Percentiles rank a stretch among this genome's conserved stretches.
Evolutionary conservation across 1,284 basidiomycete genomes (phyloP).

Genomic region (Heterobasidion irregulare): DNA sequence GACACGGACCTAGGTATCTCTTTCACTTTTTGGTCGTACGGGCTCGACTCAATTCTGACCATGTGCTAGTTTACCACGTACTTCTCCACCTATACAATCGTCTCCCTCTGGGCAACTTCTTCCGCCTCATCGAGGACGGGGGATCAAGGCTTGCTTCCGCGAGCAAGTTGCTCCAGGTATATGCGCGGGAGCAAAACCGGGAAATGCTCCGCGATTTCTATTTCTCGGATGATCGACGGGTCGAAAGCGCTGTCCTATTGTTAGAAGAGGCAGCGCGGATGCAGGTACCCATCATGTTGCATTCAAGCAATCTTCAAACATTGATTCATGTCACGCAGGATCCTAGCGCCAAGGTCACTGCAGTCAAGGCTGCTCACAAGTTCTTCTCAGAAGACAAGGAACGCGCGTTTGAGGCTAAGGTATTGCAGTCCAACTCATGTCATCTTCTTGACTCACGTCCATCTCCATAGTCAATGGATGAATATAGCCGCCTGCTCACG

Average conservation of each 20-base stretch:
- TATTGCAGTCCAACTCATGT: conserved; percentile 17
- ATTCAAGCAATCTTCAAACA: neutral
- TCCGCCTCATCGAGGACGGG: conserved; percentile 88
- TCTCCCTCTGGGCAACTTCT: conserved; percentile 87
- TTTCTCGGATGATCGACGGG: conserved; percentile 93
- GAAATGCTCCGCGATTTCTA: conserved; percentile 95
- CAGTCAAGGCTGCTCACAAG: conserved; percentile 80
- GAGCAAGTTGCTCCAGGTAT: conserved; percentile 74
- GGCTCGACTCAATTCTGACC: neutral
- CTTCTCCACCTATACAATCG: conserved; percentile 79
- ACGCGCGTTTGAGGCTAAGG: conserved; percentile 83
- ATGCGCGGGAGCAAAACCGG: conserved; percentile 83
- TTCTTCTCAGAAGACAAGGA: conserved; percentile 95
- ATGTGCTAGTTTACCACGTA: conserved; percentile 75
- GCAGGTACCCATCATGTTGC: conserved; percentile 1
- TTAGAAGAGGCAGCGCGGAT: conserved; percentile 65
- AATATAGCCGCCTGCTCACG: conserved; percentile 68
- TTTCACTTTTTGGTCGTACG: neutral
- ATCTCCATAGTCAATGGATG: conserved; percentile 75
- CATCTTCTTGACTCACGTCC: neutral
- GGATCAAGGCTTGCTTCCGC: conserved; percentile 69
- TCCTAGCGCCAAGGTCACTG: conserved; percentile 57
- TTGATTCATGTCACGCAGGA: conserved; percentile 38
- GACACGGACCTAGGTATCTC: conserved; percentile 86
- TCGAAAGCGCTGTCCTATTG: conserved; percentile 83